Conservation (phyloP, 2,329 filamentous ascomycete genomes). For the Pochonia chlamydosporia region DNA sequence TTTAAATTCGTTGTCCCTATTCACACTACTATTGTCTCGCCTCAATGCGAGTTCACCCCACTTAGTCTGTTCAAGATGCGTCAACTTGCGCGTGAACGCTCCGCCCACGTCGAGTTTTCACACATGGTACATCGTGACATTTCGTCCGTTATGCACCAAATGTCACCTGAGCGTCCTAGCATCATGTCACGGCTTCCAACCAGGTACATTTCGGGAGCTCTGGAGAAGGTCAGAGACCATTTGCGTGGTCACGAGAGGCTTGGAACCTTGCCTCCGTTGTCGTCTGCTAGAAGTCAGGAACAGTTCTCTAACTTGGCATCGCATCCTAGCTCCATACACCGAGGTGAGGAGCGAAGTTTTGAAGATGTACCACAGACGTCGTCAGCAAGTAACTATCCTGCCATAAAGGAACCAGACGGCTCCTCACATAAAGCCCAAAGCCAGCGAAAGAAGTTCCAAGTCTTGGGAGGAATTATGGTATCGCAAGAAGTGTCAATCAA, state of each 20-base stretch:
- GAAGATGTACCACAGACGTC: slow-evolving; percentile 8
- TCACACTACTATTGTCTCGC: slow-evolving; percentile 44
- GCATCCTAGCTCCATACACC: slow-evolving; percentile 4
- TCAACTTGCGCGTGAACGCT: slow-evolving; percentile 52
- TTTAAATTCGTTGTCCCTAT: slow-evolving; percentile 60
- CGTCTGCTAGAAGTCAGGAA: slow-evolving; percentile 10
- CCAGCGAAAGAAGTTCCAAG: slow-evolving; percentile 16
- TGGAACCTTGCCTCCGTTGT: not conserved
- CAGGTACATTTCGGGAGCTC: slow-evolving; percentile 1
- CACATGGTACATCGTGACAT: slow-evolving; percentile 55
- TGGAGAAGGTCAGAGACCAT: slow-evolving; percentile 1
- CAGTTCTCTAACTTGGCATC: slow-evolving; percentile 5
- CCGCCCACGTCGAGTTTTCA: slow-evolving; percentile 49
- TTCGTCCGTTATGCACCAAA: slow-evolving; percentile 28
- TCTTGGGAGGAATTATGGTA: slow-evolving; percentile 54
- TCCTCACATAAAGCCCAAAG: no score
- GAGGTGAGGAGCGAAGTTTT: slow-evolving; percentile 10
- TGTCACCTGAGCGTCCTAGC: slow-evolving; percentile 10
- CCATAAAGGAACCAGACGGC: slow-evolving; percentile 10
- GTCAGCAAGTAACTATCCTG: slow-evolving; percentile 12
- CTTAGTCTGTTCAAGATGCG: slow-evolving; percentile 61
- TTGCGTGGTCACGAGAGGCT: not conserved
- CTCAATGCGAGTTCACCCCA: slow-evolving; percentile 53
- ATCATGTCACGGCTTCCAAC: not conserved
- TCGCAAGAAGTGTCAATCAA: slow-evolving; percentile 57